These are phyloP conservation scores for Candida boleticola DNA, from an alignment of 805 yeast species.

Conservation along the genomic window DNA sequence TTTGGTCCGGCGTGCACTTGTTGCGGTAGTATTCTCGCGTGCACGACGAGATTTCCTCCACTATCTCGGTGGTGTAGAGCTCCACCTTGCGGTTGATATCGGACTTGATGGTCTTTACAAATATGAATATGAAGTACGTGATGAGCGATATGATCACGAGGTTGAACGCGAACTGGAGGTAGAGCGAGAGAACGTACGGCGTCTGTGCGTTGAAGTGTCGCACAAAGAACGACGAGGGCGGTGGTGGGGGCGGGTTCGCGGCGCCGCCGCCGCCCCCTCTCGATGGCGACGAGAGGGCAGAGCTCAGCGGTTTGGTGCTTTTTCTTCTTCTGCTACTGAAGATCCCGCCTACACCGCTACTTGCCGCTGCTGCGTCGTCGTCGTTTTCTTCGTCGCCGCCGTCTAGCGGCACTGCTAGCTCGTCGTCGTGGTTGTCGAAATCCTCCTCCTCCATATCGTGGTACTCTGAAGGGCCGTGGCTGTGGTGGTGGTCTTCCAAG, in stretches of 20 bases:
- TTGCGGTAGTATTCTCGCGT: slow-evolving; percentile 66
- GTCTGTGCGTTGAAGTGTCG: slow-evolving; percentile 10
- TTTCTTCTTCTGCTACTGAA: not conserved
- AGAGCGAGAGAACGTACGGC: slow-evolving; percentile 59
- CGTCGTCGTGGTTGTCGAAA: not conserved
- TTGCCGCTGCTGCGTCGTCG: not conserved
- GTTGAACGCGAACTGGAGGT: slow-evolving; percentile 64
- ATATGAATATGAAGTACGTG: slow-evolving; percentile 49
- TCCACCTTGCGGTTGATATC: slow-evolving; percentile 76
- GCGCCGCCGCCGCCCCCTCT: not conserved
- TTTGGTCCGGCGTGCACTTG: slow-evolving; percentile 55
- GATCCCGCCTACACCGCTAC: not conserved
- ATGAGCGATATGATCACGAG: slow-evolving; percentile 48
- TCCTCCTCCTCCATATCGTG: not conserved
- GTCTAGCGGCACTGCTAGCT: not conserved
- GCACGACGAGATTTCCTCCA: slow-evolving; percentile 67
- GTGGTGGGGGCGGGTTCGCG: not conserved
- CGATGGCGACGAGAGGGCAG: slow-evolving; percentile 1
- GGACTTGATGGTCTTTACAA: slow-evolving; percentile 52
- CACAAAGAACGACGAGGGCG: not conserved
- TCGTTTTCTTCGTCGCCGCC: slow-evolving; percentile 5
- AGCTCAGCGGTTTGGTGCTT: not conserved
- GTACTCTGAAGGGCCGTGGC: not conserved
- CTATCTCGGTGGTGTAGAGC: slow-evolving; percentile 55
- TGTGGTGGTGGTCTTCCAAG: slow-evolving; percentile 18